Base-by-base conservation (phyloP, 1,139 yeast genomes). In the Yamadazyma buinensis region DNA sequence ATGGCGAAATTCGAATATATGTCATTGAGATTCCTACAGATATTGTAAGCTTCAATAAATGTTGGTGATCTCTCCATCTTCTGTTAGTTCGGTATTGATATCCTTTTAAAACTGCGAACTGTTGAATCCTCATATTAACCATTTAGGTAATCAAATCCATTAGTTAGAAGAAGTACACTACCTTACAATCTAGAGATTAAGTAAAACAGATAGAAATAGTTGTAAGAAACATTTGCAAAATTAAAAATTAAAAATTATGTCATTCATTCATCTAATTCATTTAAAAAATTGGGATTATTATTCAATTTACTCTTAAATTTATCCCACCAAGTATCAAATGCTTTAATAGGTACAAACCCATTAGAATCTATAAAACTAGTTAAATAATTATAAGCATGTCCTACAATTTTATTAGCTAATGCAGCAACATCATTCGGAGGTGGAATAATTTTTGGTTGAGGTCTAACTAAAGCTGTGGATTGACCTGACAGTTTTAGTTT, bases 271-370 rank as follows among this genome's bases (percentile, higher is more conserved):
- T 43, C 46, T 27, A 64, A 40, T 20, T 59, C 61, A 42, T 85
- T 86, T 33, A 92, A 60, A 52, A 87, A 92, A 37, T 75, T 76
- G 1, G 97, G 97, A 54, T 94, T 94, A 43, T 81, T 81, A 13
- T 77, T 71, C 38, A 92, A 53, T 51, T 84, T 81, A 11, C 75
- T 61, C 55, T 76, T 84, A 61, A 92, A 94, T 59, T 88, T 92
- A 43, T 75, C 80, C 97, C 98, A 90, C 99, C 99, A 92, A 25
- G 77, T 82, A 55, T 92, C 95, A 52, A 92, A 90, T 30, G 82
- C 86, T 52, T 81, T 84, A 57, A 92, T 85, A 3, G 94, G 86
- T 5, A 90, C 96, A 48, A 77, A 84, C 1, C 95, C 95, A 20
- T 74, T 66, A 7, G 63, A 57, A 49, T 86, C 95, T 11, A 88